A percentile compares a stretch with the other conserved stretches of the same genome.
phyloP scores from a whole-genome alignment of 495 filamentous ascomycete species.

The Amorphotheca resinae region DNA sequence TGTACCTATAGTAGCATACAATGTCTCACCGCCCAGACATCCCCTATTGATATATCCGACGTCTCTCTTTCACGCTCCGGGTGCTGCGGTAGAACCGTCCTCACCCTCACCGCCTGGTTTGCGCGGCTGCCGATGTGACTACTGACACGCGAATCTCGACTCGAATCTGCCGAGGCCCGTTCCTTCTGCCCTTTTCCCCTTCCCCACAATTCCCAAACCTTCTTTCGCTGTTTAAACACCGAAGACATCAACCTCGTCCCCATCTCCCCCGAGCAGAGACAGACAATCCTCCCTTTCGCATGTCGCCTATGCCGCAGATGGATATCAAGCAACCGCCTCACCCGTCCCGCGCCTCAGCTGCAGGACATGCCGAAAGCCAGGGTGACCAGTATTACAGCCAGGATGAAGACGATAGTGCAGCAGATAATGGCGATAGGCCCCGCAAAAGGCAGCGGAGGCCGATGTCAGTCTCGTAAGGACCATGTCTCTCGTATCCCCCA shows the following conservation, averaged over 20 bases:
- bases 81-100: no score
- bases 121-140: no score
- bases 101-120: no score
- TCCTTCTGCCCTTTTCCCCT: no score
- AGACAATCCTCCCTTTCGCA: background rate
- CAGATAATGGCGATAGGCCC: conserved; percentile 20
- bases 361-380: conserved; percentile 17
- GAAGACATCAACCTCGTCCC: background rate
- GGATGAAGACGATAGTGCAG: conserved; percentile 14
- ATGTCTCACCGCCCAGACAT: no score
- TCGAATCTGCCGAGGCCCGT: no score
- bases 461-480: conserved; percentile 23
- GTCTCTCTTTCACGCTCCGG: no score
- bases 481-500: conserved; percentile 15
- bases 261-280: conserved; percentile 3
- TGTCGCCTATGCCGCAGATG: conserved; percentile 7
- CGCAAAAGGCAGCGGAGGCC: conserved; percentile 21
- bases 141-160: no score
- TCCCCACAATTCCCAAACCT: conserved; percentile 1
- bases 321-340: conserved; percentile 17
- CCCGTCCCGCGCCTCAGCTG: conserved; percentile 4
- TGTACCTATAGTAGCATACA: no score
- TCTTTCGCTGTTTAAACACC: conserved; percentile 15
- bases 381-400: conserved; percentile 10
- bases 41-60: no score